These are phyloP conservation scores for Chlorella ohadii DNA, from an alignment of 139 green algal genomes.

Conservation along the genomic window DNA sequence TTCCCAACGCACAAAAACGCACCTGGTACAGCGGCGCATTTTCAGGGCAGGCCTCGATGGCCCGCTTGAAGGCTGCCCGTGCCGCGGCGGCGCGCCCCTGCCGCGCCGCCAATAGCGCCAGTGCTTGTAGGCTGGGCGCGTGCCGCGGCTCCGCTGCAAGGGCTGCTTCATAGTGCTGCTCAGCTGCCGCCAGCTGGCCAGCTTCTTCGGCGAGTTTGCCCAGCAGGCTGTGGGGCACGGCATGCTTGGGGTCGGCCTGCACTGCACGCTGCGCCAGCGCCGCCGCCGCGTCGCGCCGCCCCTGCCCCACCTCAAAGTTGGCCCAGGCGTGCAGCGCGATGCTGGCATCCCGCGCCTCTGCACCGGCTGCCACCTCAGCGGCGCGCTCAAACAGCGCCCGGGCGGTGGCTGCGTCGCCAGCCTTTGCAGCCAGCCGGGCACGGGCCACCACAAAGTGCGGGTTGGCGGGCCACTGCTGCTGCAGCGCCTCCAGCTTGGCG, in stretches of 20 bases:
- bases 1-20: no score
- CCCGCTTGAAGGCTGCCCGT: conserved; percentile 45
- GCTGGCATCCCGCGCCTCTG: neutral
- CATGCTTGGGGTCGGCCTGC: conserved; percentile 29
- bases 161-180: neutral
- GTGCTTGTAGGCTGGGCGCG: conserved; percentile 50
- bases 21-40: conserved; percentile 17
- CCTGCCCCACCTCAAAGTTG: conserved; percentile 11
- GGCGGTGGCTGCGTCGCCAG: conserved; percentile 3
- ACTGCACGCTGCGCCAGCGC: conserved; percentile 51
- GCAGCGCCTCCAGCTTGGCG: neutral
- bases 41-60: neutral
- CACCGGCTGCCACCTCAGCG: neutral
- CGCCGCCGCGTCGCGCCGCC: conserved; percentile 30
- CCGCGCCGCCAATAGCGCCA: conserved; percentile 57
- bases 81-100: conserved; percentile 44
- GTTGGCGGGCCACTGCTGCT: conserved; percentile 20
- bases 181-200: conserved; percentile 12
- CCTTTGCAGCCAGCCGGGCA: neutral
- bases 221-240: conserved; percentile 16
- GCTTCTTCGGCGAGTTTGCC: conserved; percentile 6
- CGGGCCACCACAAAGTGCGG: conserved; percentile 18
- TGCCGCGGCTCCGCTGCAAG: neutral
- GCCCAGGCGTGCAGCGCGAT: conserved; percentile 33
- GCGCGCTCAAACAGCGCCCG: neutral